Percentiles rank a stretch among this genome's conserved stretches.
phyloP scores from a whole-genome alignment of 1,139 yeast genomes.

The Yamadazyma aaseri region DNA sequence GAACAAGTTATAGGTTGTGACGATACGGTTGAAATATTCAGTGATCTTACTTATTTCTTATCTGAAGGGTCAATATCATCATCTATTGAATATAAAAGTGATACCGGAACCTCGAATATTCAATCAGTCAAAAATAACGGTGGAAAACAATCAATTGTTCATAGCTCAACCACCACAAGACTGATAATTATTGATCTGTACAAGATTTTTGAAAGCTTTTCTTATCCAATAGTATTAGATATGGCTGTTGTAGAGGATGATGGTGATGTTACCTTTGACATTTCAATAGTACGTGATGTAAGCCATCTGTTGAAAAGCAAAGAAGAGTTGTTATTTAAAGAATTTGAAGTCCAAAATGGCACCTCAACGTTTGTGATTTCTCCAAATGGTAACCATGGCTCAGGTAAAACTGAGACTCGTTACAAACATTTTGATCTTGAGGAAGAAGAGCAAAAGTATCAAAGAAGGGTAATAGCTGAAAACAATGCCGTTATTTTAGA shows the following conservation, averaged over 20 bases:
- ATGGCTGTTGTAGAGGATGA: slow-evolving; percentile 20
- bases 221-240: slow-evolving; percentile 7
- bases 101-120: slow-evolving; percentile 6
- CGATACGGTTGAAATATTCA: slow-evolving; percentile 25
- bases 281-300: slow-evolving; percentile 4
- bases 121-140: slow-evolving; percentile 4
- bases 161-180: slow-evolving; percentile 1
- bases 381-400: slow-evolving; percentile 52
- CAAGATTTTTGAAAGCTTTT: neutral
- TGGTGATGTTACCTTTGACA: slow-evolving; percentile 7
- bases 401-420: slow-evolving; percentile 40
- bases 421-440: slow-evolving; percentile 27
- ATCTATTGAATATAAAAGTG: slow-evolving; percentile 1
- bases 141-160: slow-evolving; percentile 4
- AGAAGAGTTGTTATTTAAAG: neutral
- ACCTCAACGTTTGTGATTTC: slow-evolving; percentile 45
- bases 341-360: slow-evolving; percentile 37
- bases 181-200: neutral
- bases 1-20: slow-evolving; percentile 16
- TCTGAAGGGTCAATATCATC: slow-evolving; percentile 20
- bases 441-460: slow-evolving; percentile 26
- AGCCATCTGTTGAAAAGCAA: neutral
- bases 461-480: slow-evolving; percentile 41
- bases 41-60: slow-evolving; percentile 16
- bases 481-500: slow-evolving; percentile 38